Evolutionary conservation across 805 yeast species (phyloP).

Genomic region (Yamadazyma endophytica): DNA sequence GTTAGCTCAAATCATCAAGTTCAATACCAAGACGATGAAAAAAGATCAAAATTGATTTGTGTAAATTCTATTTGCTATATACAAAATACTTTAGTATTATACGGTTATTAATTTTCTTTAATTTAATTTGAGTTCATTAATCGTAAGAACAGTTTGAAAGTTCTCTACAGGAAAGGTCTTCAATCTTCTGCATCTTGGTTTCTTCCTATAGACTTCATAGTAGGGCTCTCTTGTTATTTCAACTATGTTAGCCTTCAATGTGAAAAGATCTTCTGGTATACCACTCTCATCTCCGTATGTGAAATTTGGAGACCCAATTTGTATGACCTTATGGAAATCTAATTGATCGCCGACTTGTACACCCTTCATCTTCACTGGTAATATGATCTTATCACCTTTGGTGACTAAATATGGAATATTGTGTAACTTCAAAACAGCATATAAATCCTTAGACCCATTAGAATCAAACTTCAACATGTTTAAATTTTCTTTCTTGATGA

Average conservation of each 20-base stretch:
- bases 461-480: slow-evolving; percentile 54
- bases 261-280: slow-evolving; percentile 33
- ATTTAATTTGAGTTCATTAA: slow-evolving; percentile 66
- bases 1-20: slow-evolving; percentile 50
- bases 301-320: slow-evolving; percentile 81
- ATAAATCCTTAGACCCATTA: slow-evolving; percentile 50
- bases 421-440: slow-evolving; percentile 80
- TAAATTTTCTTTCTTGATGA: not conserved
- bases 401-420: slow-evolving; percentile 85
- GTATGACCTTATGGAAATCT: slow-evolving; percentile 66
- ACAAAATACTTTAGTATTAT: no score
- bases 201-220: slow-evolving; percentile 51
- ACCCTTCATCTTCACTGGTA: slow-evolving; percentile 74
- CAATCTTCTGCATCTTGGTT: slow-evolving; percentile 74
- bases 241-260: slow-evolving; percentile 72
- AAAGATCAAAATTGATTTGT: slow-evolving; percentile 1
- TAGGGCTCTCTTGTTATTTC: slow-evolving; percentile 82
- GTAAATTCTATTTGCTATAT: no score
- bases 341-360: slow-evolving; percentile 84
- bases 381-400: slow-evolving; percentile 76
- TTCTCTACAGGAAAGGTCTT: slow-evolving; percentile 73
- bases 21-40: slow-evolving; percentile 16
- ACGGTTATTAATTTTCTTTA: no score
- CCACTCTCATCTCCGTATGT: slow-evolving; percentile 33
- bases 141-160: slow-evolving; percentile 71